A percentile compares a stretch with the other conserved stretches of the same genome.
phyloP scores from a whole-genome alignment of 805 yeast genomes.

The Clavispora carvajalis region DNA sequence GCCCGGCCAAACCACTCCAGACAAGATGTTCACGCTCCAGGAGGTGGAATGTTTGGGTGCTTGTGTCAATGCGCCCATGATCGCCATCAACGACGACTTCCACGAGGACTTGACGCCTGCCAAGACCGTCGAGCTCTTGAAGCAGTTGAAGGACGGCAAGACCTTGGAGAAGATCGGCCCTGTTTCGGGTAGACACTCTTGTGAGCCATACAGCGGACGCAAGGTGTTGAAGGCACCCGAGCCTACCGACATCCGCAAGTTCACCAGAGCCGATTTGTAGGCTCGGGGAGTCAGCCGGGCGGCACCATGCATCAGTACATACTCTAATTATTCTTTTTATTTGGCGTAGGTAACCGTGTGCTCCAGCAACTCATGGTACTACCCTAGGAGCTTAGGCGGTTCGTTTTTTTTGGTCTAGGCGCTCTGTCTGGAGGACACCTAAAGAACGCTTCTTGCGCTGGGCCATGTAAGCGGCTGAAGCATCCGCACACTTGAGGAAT shows the following conservation, averaged over 20 bases:
- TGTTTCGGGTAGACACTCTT: slow-evolving; percentile 57
- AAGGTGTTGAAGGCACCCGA: slow-evolving; percentile 55
- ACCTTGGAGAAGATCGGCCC: slow-evolving; percentile 61
- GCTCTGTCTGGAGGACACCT: too few species aligned
- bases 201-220: slow-evolving; percentile 74
- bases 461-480: too few species aligned
- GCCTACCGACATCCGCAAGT: slow-evolving; percentile 63
- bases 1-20: slow-evolving; percentile 75
- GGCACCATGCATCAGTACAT: background rate
- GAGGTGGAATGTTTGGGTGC: slow-evolving; percentile 93
- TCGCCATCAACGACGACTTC: slow-evolving; percentile 77
- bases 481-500: too few species aligned
- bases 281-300: background rate
- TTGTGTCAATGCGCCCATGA: slow-evolving; percentile 87
- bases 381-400: too few species aligned
- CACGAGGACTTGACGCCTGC: slow-evolving; percentile 77
- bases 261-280: slow-evolving; percentile 68
- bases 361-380: too few species aligned
- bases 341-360: background rate
- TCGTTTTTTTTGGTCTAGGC: too few species aligned
- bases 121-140: slow-evolving; percentile 54
- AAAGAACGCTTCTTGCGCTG: too few species aligned
- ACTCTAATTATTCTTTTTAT: background rate
- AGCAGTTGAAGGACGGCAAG: slow-evolving; percentile 60
- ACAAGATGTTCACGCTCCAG: slow-evolving; percentile 71